Conservation (phyloP, 768 basidiomycete species). For the Hypholoma sublateritium region DNA sequence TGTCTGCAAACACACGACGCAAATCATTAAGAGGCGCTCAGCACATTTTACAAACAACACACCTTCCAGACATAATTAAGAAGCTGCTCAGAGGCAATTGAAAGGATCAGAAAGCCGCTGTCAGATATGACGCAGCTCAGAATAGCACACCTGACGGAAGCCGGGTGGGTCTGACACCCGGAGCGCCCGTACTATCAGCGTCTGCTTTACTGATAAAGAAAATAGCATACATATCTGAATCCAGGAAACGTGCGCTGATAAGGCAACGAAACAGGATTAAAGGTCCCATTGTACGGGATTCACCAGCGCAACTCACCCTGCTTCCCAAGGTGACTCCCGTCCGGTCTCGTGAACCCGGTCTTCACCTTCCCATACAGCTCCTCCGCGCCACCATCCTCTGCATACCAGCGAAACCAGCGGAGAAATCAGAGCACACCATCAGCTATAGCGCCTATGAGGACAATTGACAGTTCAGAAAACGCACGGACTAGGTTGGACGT, state of each 20-base stretch:
- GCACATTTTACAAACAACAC: not conserved
- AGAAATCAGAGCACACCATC: not conserved
- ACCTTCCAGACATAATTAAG: conserved; percentile 71
- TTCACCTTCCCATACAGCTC: conserved; percentile 57
- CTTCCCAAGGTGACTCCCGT: conserved; percentile 58
- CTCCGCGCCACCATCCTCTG: conserved; percentile 55
- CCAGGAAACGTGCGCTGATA: conserved; percentile 59
- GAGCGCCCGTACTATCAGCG: not conserved
- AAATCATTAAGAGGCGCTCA: too few relatives aligned
- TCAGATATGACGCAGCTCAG: too few relatives aligned
- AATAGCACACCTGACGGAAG: conserved; percentile 47
- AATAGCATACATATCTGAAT: conserved; percentile 43
- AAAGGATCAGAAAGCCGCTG: too few relatives aligned
- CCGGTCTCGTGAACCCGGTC: conserved; percentile 52
- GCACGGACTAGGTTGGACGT: conserved; percentile 58
- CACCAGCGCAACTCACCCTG: conserved; percentile 41
- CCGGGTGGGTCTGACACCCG: conserved; percentile 47
- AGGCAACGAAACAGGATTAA: not conserved
- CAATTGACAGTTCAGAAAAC: conserved; percentile 15
- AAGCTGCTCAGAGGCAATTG: conserved; percentile 28
- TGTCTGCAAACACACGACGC: conserved; percentile 18
- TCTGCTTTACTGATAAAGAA: not conserved
- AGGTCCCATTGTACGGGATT: not conserved
- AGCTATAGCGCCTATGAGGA: not conserved
- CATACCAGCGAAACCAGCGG: not conserved